Conservation (phyloP, 1,139 yeast species). For the Zygosaccharomyces pseudobailii region DNA sequence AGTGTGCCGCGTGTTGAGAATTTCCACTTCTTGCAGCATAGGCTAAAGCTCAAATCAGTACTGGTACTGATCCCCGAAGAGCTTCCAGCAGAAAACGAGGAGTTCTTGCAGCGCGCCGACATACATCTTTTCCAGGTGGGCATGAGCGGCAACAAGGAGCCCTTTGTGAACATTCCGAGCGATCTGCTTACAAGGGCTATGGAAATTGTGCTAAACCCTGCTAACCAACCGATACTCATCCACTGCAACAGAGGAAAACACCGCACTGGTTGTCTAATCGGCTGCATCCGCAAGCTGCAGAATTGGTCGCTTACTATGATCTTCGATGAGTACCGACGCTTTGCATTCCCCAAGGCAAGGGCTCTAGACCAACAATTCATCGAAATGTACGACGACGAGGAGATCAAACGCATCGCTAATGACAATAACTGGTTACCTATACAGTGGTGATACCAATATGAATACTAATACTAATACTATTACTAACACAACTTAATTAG, state of each 20-base stretch:
- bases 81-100: constrained; percentile 71
- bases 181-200: constrained; percentile 75
- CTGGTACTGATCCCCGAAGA: constrained; percentile 87
- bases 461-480: neutral
- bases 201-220: constrained; percentile 74
- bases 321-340: constrained; percentile 88
- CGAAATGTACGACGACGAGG: constrained; percentile 72
- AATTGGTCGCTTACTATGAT: constrained; percentile 91
- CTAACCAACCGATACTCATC: constrained; percentile 81
- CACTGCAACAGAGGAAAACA: constrained; percentile 97
- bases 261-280: constrained; percentile 92
- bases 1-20: constrained; percentile 86
- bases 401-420: constrained; percentile 50
- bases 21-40: constrained; percentile 57
- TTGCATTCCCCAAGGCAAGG: constrained; percentile 91
- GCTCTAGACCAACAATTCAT: constrained; percentile 94
- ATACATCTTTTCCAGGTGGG: constrained; percentile 82
- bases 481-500: neutral
- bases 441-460: constrained; percentile 44
- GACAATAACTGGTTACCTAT: constrained; percentile 60
- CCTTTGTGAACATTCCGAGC: constrained; percentile 79
- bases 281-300: constrained; percentile 82
- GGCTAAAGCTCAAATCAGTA: constrained; percentile 63
- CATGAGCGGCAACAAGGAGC: constrained; percentile 93
- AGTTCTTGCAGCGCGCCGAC: constrained; percentile 54